Base-by-base conservation (phyloP, 331 rosid species). In the Malus hybrid region DNA sequence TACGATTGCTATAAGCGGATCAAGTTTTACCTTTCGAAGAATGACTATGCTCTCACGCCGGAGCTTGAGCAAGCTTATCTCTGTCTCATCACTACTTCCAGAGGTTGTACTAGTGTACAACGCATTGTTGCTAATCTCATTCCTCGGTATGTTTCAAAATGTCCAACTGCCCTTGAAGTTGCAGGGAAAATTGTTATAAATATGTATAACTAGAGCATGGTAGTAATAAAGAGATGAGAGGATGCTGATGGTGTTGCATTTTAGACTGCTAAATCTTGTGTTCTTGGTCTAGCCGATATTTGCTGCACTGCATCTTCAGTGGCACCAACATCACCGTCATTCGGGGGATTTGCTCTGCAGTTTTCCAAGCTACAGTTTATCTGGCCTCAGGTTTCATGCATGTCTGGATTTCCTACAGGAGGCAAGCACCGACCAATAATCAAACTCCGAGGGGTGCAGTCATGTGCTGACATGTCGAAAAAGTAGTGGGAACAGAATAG, bases 121-220 rank as follows among this genome's bases (percentile, higher is more conserved):
- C 86, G 97, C 66, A 87, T 92, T 80, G 97, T 87, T 74, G 97
- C 97, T 6, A 88, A 94, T 71, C 86, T 90, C 67, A 90, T 94
- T 87, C 99, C 97, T 76, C 90, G 89, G 70, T 94, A 87, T 80
- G 96, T 97, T 72, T 79, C 89, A 52, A 86, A 87, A 75, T 90
- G 93, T 72, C 97, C 96, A 72, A 86, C 95, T 66, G 95, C 96
- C 76, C 93, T 92, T 75, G 97, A 92, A 84, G 91, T 91, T 66
- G 97, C 96, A 1, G 82, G 86, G 24, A 87, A 89, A 86, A 93
- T 89, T 80, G 80, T 92, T 68, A 82, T 92, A 77, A 84, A 87
- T 75, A 94, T 94, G 92, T 90, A 87, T 77, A 83, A 85, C 83
- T 83, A 86, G 86, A 86, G 89, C 88, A 71, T 86, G 77, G 84